Evolutionary conservation across 306 rosid species (phyloP), one percentile per base, ranked within the genome.

Genomic region (Calophaca sinica): DNA sequence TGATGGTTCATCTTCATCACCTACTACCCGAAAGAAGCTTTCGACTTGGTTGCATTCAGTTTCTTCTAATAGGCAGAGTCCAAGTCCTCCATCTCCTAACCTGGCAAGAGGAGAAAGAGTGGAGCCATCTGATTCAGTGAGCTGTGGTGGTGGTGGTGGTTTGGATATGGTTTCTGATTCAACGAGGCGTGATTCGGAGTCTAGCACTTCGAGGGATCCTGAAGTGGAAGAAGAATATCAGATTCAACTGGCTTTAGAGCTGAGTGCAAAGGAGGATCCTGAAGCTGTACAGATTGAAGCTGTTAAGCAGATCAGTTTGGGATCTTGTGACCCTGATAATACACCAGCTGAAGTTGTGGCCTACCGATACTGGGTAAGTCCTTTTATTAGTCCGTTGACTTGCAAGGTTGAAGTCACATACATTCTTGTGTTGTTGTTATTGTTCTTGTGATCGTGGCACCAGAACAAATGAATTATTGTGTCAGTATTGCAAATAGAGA

Each of bases 261-360:
- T 94, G 84, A 94, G 99, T 83, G 97, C 99, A 15, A 90, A 89
- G 80, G 99, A 94, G 85, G 99, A 94, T 84, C 99, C 99, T 5
- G 99, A 94, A 81, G 99, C 99, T 68, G 96, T 90, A 49, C 99
- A 94, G 88, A 94, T 94, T 84, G 99, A 94, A 83, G 99, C 97
- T 79, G 96, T 94, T 75, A 94, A 94, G 89, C 97, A 94, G 88
- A 92, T 94, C 74, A 92, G 99, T 83, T 83, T 94, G 86, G 99
- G 99, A 61, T 87, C 96, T 68, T 90, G 97, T 81, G 91, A 89
- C 79, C 86, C 90, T 62, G 93, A 90, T 73, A 94, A 92, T 74
- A 89, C 97, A 28, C 97, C 96, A 15, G 96, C 97, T 58, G 97
- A 92, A 89, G 93, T 94, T 76, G 85, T 89, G 73, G 96, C 99